phyloP scores from a whole-genome alignment of 768 basidiomycete species.

The Tylopilus balloui region DNA sequence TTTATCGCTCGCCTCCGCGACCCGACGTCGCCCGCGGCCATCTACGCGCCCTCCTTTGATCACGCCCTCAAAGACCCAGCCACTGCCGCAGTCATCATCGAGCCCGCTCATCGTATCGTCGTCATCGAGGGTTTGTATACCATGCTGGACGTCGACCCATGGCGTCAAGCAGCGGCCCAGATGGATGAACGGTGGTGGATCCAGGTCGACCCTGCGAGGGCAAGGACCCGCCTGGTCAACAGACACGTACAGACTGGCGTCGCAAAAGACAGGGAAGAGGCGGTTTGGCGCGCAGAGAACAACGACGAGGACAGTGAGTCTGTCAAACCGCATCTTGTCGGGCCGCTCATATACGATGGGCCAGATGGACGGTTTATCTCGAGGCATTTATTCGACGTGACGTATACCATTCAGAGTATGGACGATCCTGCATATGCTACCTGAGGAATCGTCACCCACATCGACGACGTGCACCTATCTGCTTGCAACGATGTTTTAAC shows the following conservation, averaged over 20 bases:
- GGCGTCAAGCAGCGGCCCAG: slow-evolving; percentile 57
- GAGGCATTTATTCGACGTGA: slow-evolving; percentile 37
- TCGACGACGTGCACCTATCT: no score
- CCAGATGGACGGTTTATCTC: slow-evolving; percentile 44
- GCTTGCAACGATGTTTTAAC: no score
- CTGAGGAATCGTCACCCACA: no score
- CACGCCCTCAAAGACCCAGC: slow-evolving; percentile 86
- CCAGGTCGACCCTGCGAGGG: slow-evolving; percentile 51
- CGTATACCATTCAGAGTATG: slow-evolving; percentile 38
- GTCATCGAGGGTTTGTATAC: slow-evolving; percentile 90
- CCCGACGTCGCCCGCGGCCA: slow-evolving; percentile 13
- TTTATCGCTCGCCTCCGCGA: slow-evolving; percentile 58
- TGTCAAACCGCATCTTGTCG: neutral
- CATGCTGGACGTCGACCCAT: slow-evolving; percentile 67
- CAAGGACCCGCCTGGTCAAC: slow-evolving; percentile 54
- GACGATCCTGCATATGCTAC: slow-evolving; percentile 33
- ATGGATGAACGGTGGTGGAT: slow-evolving; percentile 83
- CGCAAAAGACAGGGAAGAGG: slow-evolving; percentile 58
- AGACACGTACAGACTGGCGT: slow-evolving; percentile 80
- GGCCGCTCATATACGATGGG: neutral
- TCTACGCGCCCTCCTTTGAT: slow-evolving; percentile 79
- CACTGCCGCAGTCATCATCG: slow-evolving; percentile 52
- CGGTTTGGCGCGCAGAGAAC: slow-evolving; percentile 63
- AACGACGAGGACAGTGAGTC: slow-evolving; percentile 75
- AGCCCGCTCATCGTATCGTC: slow-evolving; percentile 67